phyloP scores from a whole-genome alignment of 148 eudicot genomes.

The Nyssa sinensis region DNA sequence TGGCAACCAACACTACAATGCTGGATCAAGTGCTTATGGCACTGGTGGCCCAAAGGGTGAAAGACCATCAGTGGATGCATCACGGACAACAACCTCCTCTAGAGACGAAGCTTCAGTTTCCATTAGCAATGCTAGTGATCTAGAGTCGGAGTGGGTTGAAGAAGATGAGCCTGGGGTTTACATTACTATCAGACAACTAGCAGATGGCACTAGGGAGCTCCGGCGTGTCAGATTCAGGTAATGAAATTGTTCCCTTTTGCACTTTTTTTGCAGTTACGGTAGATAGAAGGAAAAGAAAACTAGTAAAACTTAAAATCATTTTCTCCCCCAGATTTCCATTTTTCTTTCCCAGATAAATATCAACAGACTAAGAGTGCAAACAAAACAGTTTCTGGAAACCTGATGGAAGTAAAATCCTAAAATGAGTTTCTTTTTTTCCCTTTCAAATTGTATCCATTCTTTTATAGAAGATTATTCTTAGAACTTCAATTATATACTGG shows the following conservation, averaged over 20 bases:
- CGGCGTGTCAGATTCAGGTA: conserved; percentile 98
- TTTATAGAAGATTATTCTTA: no score
- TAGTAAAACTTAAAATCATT: no score
- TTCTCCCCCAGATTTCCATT: background rate
- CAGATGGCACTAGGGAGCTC: conserved; percentile 84
- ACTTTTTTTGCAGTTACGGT: no score
- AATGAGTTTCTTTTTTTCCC: background rate
- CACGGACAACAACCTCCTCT: conserved; percentile 84
- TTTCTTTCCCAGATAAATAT: background rate
- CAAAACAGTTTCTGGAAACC: background rate
- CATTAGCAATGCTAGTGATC: conserved; percentile 91
- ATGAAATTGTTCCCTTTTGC: background rate
- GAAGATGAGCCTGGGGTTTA: conserved; percentile 95
- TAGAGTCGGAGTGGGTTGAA: conserved; percentile 90
- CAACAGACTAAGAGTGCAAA: no score
- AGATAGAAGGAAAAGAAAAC: background rate
- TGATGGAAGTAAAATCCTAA: background rate
- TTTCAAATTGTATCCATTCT: no score
- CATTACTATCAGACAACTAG: conserved; percentile 82
- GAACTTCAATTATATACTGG: no score
- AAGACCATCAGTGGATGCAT: conserved; percentile 68
- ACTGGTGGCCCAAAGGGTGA: conserved; percentile 46
- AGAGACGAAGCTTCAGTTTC: conserved; percentile 73
- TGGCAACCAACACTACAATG: conserved; percentile 31
- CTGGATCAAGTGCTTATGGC: conserved; percentile 43